Conservation (phyloP, 441 rosid genomes). For the Erodium moschatum region DNA sequence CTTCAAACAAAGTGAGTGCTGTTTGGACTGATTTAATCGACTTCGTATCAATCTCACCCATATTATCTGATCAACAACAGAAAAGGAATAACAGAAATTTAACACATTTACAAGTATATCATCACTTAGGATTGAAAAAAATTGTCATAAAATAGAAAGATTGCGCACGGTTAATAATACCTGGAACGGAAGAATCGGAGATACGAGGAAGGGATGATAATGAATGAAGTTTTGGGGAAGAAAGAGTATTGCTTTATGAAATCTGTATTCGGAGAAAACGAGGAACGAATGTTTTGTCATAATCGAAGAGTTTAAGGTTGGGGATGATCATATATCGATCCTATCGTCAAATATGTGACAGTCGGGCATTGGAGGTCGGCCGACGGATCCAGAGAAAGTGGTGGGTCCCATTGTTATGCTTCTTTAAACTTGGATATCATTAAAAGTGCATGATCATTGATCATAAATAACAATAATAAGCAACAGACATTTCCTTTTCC, state of each 20-base stretch:
- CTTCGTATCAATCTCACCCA: slow-evolving; percentile 52
- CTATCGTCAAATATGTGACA: not conserved
- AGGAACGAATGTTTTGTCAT: not conserved
- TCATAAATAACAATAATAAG: no score
- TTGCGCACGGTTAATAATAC: not conserved
- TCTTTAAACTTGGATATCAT: no score
- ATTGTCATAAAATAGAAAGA: no score
- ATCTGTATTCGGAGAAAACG: not conserved
- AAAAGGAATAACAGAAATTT: no score
- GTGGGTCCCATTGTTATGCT: no score
- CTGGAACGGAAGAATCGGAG: not conserved
- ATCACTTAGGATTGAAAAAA: no score
- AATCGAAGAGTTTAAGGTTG: not conserved
- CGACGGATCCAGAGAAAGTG: no score
- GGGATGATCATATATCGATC: not conserved
- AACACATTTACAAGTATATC: no score
- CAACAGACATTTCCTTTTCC: no score
- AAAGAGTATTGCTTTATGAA: not conserved
- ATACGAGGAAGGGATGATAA: not conserved
- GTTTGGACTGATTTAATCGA: slow-evolving; percentile 49
- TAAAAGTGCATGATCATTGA: no score
- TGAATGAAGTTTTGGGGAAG: not conserved
- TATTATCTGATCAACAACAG: slow-evolving; percentile 11
- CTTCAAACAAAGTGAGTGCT: slow-evolving; percentile 36
- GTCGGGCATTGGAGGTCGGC: no score